Conservation (phyloP, 768 basidiomycete species). For the Mycena olivaceomarginata region DNA sequence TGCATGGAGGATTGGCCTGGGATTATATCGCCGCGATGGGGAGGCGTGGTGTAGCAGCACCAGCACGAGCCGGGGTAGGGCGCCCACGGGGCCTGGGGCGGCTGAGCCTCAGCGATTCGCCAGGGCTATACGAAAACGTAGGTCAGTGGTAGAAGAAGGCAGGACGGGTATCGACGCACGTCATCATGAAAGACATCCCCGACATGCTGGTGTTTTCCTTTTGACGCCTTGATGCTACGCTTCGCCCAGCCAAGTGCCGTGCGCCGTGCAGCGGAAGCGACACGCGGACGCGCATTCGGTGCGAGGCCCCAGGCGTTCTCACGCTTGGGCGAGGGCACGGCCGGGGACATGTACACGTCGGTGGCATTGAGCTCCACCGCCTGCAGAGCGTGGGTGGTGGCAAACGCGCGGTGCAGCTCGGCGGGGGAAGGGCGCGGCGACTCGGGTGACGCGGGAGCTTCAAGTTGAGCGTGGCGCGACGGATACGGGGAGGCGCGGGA, state of each 20-base stretch:
- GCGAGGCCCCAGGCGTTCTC: constrained; percentile 58
- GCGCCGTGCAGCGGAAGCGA: constrained; percentile 74
- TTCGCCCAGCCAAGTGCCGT: constrained; percentile 79
- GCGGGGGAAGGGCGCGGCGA: constrained; percentile 46
- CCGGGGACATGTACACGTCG: constrained; percentile 61
- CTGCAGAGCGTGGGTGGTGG: constrained; percentile 58
- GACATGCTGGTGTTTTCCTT: constrained; percentile 66
- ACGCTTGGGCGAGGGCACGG: constrained; percentile 66
- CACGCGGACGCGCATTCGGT: constrained; percentile 68
- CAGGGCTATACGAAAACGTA: constrained; percentile 58
- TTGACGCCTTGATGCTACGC: constrained; percentile 70
- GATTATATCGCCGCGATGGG: constrained; percentile 20
- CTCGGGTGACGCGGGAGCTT: constrained; percentile 64
- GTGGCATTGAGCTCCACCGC: constrained; percentile 61
- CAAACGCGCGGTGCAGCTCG: constrained; percentile 45
- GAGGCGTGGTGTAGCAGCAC: constrained; percentile 30
- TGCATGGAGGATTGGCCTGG: neutral
- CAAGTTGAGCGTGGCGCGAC: constrained; percentile 58
- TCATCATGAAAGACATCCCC: constrained; percentile 66
- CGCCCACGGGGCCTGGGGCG: constrained; percentile 72
- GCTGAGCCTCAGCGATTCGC: constrained; percentile 67
- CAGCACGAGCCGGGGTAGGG: constrained; percentile 63
- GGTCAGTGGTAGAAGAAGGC: constrained; percentile 20
- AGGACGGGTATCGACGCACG: constrained; percentile 64
- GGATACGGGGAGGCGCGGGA: constrained; percentile 88